These are phyloP conservation scores for Conidiobolus incongruus DNA, from an alignment of 371 early-diverging fungal species.

Conservation along the genomic window DNA sequence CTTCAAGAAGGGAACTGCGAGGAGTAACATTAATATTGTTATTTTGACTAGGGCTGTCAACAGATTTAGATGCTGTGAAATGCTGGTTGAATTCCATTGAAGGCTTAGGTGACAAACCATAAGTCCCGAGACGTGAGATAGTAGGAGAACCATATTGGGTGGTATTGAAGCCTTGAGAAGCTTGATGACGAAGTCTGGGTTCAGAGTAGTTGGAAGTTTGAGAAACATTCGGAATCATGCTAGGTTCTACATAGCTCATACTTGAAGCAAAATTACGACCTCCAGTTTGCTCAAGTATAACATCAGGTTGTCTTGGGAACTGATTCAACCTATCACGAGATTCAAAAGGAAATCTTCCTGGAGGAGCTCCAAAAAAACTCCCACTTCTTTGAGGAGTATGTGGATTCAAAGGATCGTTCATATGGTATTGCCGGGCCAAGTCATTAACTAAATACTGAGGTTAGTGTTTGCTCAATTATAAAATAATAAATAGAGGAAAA, in stretches of 20 bases:
- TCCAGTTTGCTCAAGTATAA: no score
- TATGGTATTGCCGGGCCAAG: conserved; percentile 8
- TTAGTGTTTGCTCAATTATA: not conserved
- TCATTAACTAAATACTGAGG: conserved; percentile 4
- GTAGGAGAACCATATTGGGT: conserved; percentile 20
- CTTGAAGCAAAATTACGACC: no score
- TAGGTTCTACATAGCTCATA: no score
- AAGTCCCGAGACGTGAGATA: conserved; percentile 25
- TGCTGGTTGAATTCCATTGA: conserved; percentile 2
- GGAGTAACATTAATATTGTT: conserved; percentile 26
- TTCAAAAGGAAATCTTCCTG: no score
- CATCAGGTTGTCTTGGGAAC: no score
- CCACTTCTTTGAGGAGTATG: conserved; percentile 2
- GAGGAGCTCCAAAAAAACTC: no score
- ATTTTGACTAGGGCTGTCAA: conserved; percentile 5
- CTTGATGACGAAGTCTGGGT: not conserved
- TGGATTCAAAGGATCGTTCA: conserved; percentile 6
- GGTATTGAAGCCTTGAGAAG: conserved; percentile 12
- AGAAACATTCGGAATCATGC: no score
- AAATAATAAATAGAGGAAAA: not conserved
- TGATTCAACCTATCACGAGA: no score
- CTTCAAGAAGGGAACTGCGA: conserved; percentile 71
- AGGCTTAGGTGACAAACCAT: conserved; percentile 7
- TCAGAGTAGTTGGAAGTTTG: no score
- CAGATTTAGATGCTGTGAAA: conserved; percentile 4